These are phyloP conservation scores for Heimioporus sp. DNA, from an alignment of 768 basidiomycete genomes.

Conservation along the genomic window DNA sequence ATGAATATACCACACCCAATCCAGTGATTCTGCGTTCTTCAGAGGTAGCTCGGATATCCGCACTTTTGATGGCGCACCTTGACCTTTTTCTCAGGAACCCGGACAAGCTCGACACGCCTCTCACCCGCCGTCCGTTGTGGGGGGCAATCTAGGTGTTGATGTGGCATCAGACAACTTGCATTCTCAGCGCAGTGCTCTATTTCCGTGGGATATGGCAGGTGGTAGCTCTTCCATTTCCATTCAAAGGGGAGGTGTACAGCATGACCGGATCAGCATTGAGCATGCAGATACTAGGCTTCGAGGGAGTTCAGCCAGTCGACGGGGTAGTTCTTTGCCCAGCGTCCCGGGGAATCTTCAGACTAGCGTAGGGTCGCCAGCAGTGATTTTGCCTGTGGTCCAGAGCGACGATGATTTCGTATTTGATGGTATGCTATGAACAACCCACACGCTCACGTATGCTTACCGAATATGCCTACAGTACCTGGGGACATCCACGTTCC, in stretches of 20 bases:
- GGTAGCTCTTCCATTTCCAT: conserved; percentile 54
- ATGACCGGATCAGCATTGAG: conserved; percentile 49
- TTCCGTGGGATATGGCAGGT: conserved; percentile 84
- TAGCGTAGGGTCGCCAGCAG: conserved; percentile 48
- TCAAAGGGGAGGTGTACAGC: conserved; percentile 31
- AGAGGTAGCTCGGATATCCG: conserved; percentile 46
- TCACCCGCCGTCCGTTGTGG: conserved; percentile 49
- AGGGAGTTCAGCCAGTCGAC: conserved; percentile 52
- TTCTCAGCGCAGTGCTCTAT: conserved; percentile 69
- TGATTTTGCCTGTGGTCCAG: conserved; percentile 39
- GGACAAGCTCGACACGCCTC: conserved; percentile 80
- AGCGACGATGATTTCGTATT: conserved; percentile 64
- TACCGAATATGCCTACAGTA: conserved; percentile 22
- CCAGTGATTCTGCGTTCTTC: conserved; percentile 47
- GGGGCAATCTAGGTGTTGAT: conserved; percentile 49
- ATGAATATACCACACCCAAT: conserved; percentile 13
- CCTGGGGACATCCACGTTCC: conserved; percentile 25
- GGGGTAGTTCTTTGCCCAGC: conserved; percentile 59
- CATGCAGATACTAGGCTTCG: conserved; percentile 52
- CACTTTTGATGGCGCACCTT: conserved; percentile 2
- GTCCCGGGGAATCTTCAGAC: conserved; percentile 42
- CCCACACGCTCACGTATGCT: not conserved
- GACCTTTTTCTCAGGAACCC: conserved; percentile 57
- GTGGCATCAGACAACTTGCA: conserved; percentile 38
- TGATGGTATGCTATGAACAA: conserved; percentile 44